These are phyloP conservation scores for Cornus kousa DNA, from an alignment of 148 eudicot species.

Conservation along the genomic window DNA sequence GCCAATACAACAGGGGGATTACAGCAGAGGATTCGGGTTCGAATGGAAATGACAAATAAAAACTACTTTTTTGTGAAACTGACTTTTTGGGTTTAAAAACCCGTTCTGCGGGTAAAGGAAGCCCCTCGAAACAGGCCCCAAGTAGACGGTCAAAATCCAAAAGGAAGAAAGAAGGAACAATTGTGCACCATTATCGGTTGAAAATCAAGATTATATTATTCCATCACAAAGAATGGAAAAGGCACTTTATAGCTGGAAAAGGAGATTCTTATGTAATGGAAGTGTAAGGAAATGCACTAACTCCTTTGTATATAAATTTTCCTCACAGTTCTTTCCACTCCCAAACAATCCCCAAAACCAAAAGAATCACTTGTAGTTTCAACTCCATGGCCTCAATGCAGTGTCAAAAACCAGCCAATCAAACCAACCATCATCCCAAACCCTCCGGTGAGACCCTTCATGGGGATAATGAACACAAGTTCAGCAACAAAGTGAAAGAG, in stretches of 20 bases:
- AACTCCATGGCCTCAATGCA: constrained; percentile 39
- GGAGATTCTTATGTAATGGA: background rate
- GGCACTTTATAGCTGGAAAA: background rate
- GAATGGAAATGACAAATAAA: no score
- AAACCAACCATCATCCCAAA: constrained; percentile 25
- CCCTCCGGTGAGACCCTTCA: constrained; percentile 18
- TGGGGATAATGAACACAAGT: constrained; percentile 22
- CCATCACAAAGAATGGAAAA: background rate
- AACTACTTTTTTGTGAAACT: no score
- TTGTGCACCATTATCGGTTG: background rate
- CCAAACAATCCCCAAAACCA: background rate
- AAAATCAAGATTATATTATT: background rate
- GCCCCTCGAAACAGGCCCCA: no score
- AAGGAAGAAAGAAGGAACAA: background rate
- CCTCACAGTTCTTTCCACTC: background rate
- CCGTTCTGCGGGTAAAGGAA: no score
- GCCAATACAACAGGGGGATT: no score
- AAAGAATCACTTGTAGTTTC: background rate
- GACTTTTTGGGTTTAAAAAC: no score
- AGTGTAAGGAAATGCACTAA: background rate
- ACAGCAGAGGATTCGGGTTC: no score
- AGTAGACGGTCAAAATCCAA: background rate
- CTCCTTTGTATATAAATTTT: background rate
- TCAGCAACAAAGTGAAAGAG: constrained; percentile 34
- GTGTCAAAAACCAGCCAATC: constrained; percentile 29